These are phyloP conservation scores for Marasmius sp. DNA, from an alignment of 1,284 basidiomycete species.

Conservation along the genomic window DNA sequence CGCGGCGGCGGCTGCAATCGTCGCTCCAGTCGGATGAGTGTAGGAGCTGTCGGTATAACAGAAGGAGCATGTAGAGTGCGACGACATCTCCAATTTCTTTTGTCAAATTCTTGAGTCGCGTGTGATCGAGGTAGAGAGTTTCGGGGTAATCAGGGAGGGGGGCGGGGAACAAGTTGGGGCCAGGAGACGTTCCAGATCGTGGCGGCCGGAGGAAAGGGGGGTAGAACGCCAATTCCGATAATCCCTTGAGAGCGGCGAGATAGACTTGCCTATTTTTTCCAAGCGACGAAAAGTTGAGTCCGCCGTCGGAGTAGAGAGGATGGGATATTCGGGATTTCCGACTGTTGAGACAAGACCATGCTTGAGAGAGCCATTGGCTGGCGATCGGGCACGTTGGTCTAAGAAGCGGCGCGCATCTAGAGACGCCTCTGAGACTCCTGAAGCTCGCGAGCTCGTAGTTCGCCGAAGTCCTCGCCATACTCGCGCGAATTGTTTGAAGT, in stretches of 20 bases:
- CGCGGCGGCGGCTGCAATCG: constrained; percentile 19
- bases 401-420: not conserved
- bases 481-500: constrained; percentile 83
- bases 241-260: constrained; percentile 59
- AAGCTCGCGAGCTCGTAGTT: constrained; percentile 79
- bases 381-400: constrained; percentile 39
- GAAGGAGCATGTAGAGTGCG: constrained; percentile 76
- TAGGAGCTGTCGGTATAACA: constrained; percentile 78
- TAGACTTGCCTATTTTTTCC: constrained; percentile 55
- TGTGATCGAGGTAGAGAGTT: constrained; percentile 81
- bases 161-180: constrained; percentile 31
- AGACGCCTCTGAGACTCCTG: constrained; percentile 51
- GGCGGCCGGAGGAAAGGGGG: constrained; percentile 37
- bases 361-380: constrained; percentile 57
- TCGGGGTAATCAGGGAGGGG: constrained; percentile 64
- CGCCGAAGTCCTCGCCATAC: constrained; percentile 78
- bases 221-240: constrained; percentile 71
- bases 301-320: constrained; percentile 37
- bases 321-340: constrained; percentile 37
- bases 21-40: constrained; percentile 39
- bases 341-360: constrained; percentile 29
- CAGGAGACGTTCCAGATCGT: constrained; percentile 27
- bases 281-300: constrained; percentile 40
- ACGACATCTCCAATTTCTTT: constrained; percentile 77
- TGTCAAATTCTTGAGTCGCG: constrained; percentile 68